Evolutionary conservation across 345 rosid genomes (phyloP), one percentile per base, ranked within the genome.

Genomic region (Iberis pinnata): DNA sequence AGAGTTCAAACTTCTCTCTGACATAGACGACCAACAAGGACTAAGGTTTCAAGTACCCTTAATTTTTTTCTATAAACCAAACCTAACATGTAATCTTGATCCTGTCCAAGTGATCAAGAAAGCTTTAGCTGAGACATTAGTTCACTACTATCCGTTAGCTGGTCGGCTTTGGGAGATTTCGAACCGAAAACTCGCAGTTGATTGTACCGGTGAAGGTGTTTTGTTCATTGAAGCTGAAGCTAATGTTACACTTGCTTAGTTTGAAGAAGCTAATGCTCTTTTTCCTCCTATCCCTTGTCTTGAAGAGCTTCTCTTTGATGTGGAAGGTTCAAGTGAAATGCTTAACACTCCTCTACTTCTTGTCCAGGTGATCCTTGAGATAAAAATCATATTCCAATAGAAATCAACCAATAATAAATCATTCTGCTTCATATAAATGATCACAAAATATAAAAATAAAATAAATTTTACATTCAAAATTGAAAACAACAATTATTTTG

Each of bases 351-450:
- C 88, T 0, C 24, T 78, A 49, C 14, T 81, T 31, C 78, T 78
- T 22, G 47, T 76, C 51, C 88, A 81, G 80, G 87, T 50, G 33
- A n/a, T n/a, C n/a, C n/a, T n/a, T n/a, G n/a, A n/a, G n/a, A n/a
- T n/a, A n/a, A n/a, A n/a, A n/a, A n/a, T n/a, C n/a, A n/a, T n/a
- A n/a, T n/a, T n/a, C n/a, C n/a, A n/a, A n/a, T n/a, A n/a, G n/a
- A n/a, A n/a, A n/a, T n/a, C n/a, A n/a, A n/a, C n/a, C n/a, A n/a
- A n/a, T n/a, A n/a, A n/a, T n/a, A n/a, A n/a, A n/a, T n/a, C n/a
- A n/a, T n/a, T n/a, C n/a, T n/a, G n/a, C n/a, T n/a, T n/a, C n/a
- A n/a, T n/a, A n/a, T n/a, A n/a, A n/a, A n/a, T n/a, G n/a, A n/a
- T n/a, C n/a, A n/a, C n/a, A n/a, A n/a, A n/a, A n/a, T n/a, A n/a